A percentile compares a stretch with the other conserved stretches of the same genome.
Evolutionary conservation across 1,284 basidiomycete genomes (phyloP).

Genomic region (Mrakiaceae sp.): DNA sequence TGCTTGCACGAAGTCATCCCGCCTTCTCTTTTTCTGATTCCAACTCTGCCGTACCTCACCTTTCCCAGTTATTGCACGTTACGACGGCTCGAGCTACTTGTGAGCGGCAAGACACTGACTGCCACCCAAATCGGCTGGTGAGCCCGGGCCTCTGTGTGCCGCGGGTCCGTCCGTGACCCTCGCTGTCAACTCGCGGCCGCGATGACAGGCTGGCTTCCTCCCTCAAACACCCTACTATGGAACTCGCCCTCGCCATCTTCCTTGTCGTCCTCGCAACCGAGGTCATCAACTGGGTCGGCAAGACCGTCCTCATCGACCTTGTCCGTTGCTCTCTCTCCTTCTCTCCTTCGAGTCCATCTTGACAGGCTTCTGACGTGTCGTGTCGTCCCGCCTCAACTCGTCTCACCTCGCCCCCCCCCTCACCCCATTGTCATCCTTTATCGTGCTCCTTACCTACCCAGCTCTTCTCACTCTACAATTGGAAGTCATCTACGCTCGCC

Average conservation of each 20-base stretch:
- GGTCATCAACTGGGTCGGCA: slow-evolving; percentile 74
- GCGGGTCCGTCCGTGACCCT: too few relatives aligned
- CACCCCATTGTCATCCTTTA: background rate
- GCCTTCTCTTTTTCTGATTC: too few relatives aligned
- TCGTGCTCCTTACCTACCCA: slow-evolving; percentile 10
- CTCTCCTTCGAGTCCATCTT: background rate
- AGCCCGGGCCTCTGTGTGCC: too few relatives aligned
- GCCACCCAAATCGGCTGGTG: too few relatives aligned
- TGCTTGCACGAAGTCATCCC: too few relatives aligned
- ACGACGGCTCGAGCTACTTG: too few relatives aligned
- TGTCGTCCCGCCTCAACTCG: background rate
- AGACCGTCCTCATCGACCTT: slow-evolving; percentile 62
- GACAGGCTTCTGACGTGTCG: background rate
- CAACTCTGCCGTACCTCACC: too few relatives aligned
- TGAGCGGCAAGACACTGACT: too few relatives aligned
- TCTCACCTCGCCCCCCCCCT: background rate
- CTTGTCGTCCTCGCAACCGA: slow-evolving; percentile 66
- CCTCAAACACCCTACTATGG: slow-evolving; percentile 16
- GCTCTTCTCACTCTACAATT: slow-evolving; percentile 18
- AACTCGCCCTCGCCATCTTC: slow-evolving; percentile 67
- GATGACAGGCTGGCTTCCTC: background rate
- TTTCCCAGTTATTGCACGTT: too few relatives aligned
- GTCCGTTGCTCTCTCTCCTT: slow-evolving; percentile 42
- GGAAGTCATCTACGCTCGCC: background rate
- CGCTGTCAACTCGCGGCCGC: too few relatives aligned